A percentile compares a stretch with the other conserved stretches of the same genome.
Evolutionary conservation across 1,284 basidiomycete species (phyloP).

Genomic region (Ustilago esculenta): DNA sequence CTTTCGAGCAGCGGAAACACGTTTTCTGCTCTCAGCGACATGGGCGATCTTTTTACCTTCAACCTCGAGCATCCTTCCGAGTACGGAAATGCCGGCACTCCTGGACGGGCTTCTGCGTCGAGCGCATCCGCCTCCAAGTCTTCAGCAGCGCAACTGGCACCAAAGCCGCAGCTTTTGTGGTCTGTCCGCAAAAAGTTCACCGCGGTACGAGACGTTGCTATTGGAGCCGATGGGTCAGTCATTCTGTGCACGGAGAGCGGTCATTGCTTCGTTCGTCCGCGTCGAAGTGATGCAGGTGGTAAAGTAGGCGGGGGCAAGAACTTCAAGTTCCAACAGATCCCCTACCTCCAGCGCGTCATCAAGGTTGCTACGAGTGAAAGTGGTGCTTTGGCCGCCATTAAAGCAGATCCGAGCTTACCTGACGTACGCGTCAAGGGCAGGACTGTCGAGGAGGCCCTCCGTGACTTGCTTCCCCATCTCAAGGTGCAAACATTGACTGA

Average conservation of each 20-base stretch:
- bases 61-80: slow-evolving; percentile 68
- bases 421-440: slow-evolving; percentile 75
- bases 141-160: slow-evolving; percentile 35
- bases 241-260: slow-evolving; percentile 94
- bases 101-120: slow-evolving; percentile 7
- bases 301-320: slow-evolving; percentile 44
- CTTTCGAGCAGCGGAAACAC: slow-evolving; percentile 81
- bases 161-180: slow-evolving; percentile 89
- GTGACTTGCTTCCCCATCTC: slow-evolving; percentile 56
- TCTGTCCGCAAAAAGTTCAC: slow-evolving; percentile 85
- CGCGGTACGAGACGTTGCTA: slow-evolving; percentile 81
- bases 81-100: slow-evolving; percentile 38
- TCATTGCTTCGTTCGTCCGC: slow-evolving; percentile 79
- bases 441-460: slow-evolving; percentile 76
- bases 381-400: slow-evolving; percentile 87
- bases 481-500: slow-evolving; percentile 44
- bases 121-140: slow-evolving; percentile 10
- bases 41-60: slow-evolving; percentile 93
- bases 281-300: slow-evolving; percentile 34
- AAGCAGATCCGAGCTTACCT: slow-evolving; percentile 76
- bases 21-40: slow-evolving; percentile 84
- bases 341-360: slow-evolving; percentile 83
- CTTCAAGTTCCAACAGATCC: slow-evolving; percentile 79
- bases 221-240: slow-evolving; percentile 86
- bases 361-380: slow-evolving; percentile 86